Base-by-base conservation (phyloP, 2,329 filamentous ascomycete species). In the Curvularia sp. region DNA sequence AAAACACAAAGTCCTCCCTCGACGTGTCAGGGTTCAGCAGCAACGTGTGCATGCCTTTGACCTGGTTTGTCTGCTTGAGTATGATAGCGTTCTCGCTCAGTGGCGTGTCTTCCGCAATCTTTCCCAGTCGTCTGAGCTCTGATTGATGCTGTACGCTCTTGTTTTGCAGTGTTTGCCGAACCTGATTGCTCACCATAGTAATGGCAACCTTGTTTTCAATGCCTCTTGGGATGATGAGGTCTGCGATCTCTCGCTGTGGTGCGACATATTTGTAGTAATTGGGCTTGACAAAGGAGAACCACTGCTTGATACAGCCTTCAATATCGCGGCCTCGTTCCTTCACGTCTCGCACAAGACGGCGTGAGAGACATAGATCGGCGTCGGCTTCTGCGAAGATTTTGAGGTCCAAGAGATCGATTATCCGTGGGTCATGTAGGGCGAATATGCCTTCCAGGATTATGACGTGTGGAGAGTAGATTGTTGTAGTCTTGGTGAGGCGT, bases 301-400 rank as follows among this genome's bases (percentile, higher is more conserved):
- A 99, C 77, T 99, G 95, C 78, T 98, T 98, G 76, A 99, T 93
- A 71, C 93, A 94, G 39, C 95, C 95, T 74, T 97, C 91, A 55
- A 98, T 90, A 71, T 97, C 94, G 73, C 95, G 86, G 3, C 91
- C 94, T 70, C 95, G 88, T 70, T 97, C 92, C 68, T 87, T 87
- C 21, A 98, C 92, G 78, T 99, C 95, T 71, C 95, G 90, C 36
- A 92, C 81, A 66, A 96, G 61, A 55, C 68, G 67, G 28, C 68
- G 60, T 9, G 93, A 94, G 47, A 99, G 83, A 74, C 95, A 99
- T 1, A 96, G 90, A 77, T 99, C 95, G 63, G 90, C 89, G 77
- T 99, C 95, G 39, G 95, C 96, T 78, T 98, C 95, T 59, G 95
- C 96, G 75, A 97, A 99, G 52, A 99, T 96, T 79, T 92, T 96